Percentiles rank a stretch among this genome's conserved stretches.
phyloP scores from a whole-genome alignment of 768 basidiomycete genomes.

The Naganishia onofrii region DNA sequence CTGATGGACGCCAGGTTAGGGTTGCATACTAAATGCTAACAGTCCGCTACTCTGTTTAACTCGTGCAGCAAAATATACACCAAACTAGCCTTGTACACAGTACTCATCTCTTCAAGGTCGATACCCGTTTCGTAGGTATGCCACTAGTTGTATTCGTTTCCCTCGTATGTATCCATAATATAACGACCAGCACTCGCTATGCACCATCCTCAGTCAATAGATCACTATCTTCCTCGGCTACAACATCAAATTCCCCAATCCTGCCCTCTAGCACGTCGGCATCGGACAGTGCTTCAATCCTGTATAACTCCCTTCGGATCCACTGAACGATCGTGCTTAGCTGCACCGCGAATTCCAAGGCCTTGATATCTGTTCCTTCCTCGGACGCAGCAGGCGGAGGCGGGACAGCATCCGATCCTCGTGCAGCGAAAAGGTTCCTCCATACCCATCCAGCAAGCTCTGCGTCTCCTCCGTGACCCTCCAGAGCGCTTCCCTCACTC shows the following conservation, averaged over 20 bases:
- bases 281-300: conserved; percentile 64
- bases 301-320: conserved; percentile 66
- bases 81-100: background rate
- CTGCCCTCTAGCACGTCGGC: conserved; percentile 51
- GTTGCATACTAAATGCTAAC: background rate
- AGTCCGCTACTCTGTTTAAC: background rate
- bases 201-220: conserved; percentile 18
- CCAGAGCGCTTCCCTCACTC: conserved; percentile 66
- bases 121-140: background rate
- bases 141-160: background rate
- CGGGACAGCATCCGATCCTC: conserved; percentile 55
- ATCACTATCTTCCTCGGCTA: conserved; percentile 15
- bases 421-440: conserved; percentile 83
- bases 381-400: background rate
- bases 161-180: background rate
- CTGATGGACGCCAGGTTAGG: too few relatives aligned
- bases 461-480: conserved; percentile 63
- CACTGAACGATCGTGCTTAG: conserved; percentile 71
- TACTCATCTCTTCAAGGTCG: background rate
- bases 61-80: conserved; percentile 8
- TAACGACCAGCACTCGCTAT: background rate
- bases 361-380: conserved; percentile 34
- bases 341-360: conserved; percentile 67
- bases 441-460: conserved; percentile 84
- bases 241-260: conserved; percentile 46